These are phyloP conservation scores for Cutaneotrichosporon arboriforme DNA, from an alignment of 1,284 basidiomycete species.

Conservation along the genomic window DNA sequence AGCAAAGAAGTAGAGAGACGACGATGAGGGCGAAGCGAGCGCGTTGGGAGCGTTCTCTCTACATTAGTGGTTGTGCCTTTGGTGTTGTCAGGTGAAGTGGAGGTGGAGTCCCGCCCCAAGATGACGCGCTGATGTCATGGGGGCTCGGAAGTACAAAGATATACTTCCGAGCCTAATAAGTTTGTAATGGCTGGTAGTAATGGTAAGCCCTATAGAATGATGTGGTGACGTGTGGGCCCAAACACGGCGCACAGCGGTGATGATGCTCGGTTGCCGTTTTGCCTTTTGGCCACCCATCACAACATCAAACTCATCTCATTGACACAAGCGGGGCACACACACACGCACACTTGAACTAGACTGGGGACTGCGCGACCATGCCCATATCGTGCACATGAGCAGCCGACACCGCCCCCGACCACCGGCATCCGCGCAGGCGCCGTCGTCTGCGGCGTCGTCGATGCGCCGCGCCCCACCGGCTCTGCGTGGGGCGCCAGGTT, in stretches of 20 bases:
- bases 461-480: conserved; percentile 14
- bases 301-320: background rate
- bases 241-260: too few relatives aligned
- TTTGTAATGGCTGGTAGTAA: too few relatives aligned
- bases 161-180: too few relatives aligned
- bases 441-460: conserved; percentile 1
- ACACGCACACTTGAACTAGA: background rate
- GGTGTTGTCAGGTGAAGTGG: background rate
- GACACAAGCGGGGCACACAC: background rate
- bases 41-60: too few relatives aligned
- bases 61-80: too few relatives aligned
- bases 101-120: background rate
- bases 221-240: too few relatives aligned
- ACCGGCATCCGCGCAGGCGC: background rate
- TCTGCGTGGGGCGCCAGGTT: conserved; percentile 10
- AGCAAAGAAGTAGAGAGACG: too few relatives aligned
- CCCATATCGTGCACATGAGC: background rate
- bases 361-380: background rate
- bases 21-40: too few relatives aligned
- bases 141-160: too few relatives aligned
- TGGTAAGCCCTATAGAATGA: too few relatives aligned
- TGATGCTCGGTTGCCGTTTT: too few relatives aligned
- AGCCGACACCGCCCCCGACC: background rate
- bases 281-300: background rate
- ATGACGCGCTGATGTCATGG: too few relatives aligned